Conservation (phyloP, 192 early-diverging fungal species). For the Kappamyces sp. region DNA sequence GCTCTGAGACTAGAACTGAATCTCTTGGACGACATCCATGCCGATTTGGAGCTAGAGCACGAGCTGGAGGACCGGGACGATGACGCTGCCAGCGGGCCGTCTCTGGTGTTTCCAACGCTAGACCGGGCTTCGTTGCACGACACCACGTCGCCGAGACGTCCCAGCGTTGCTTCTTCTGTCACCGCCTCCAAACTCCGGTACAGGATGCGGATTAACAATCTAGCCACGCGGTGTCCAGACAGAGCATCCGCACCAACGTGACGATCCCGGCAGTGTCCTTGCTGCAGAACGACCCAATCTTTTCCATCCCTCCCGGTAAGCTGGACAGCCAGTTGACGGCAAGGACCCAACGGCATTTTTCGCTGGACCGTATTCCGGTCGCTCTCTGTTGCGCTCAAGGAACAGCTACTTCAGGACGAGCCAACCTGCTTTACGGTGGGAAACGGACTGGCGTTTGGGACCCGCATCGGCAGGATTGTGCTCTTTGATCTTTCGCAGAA, state of each 20-base stretch:
- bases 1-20: neutral
- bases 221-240: no score
- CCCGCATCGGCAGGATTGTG: neutral
- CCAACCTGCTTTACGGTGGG: neutral
- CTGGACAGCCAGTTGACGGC: neutral
- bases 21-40: neutral
- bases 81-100: neutral
- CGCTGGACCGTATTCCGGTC: slow-evolving; percentile 1
- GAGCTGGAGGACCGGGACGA: neutral
- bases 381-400: neutral
- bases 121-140: neutral
- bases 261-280: neutral
- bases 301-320: neutral
- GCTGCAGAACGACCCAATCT: neutral
- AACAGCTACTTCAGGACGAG: neutral
- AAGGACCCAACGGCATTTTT: slow-evolving; percentile 6
- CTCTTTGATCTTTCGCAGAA: slow-evolving; percentile 10
- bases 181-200: no score
- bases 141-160: neutral
- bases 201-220: no score
- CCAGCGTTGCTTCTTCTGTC: no score
- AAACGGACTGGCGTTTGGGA: slow-evolving; percentile 3
- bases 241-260: no score
- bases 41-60: slow-evolving; percentile 4
- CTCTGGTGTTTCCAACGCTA: neutral